A percentile compares a stretch with the other conserved stretches of the same genome.
Evolutionary conservation across 208 protist genomes (phyloP).

Genomic region (Acanthamoeba healyi): DNA sequence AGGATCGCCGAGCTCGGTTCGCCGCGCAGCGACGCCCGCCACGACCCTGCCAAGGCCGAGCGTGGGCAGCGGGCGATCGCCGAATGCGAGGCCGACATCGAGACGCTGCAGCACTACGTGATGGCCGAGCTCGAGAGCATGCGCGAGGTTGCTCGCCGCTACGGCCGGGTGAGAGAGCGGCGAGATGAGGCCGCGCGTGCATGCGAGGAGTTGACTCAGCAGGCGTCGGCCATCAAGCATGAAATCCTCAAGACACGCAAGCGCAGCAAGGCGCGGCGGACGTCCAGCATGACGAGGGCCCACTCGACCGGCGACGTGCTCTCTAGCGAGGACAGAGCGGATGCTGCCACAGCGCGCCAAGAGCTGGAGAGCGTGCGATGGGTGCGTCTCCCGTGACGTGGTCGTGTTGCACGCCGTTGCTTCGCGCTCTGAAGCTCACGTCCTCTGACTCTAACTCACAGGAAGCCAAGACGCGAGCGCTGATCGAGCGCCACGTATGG

Average conservation of each 20-base stretch:
- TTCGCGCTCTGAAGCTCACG: no score
- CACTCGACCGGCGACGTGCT: not conserved
- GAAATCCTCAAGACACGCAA: not conserved
- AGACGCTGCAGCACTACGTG: not conserved
- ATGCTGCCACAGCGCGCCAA: not conserved
- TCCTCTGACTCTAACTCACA: not conserved
- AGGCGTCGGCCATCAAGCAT: not conserved
- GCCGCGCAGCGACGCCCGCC: not conserved
- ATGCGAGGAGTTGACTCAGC: not conserved
- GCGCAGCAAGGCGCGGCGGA: not conserved
- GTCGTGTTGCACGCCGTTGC: no score
- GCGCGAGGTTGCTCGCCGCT: not conserved
- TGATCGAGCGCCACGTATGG: conserved; percentile 13
- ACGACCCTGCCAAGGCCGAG: not conserved
- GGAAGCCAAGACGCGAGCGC: not conserved
- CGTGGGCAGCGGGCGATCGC: not conserved
- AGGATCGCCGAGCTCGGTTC: not conserved
- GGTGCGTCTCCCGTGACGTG: not conserved
- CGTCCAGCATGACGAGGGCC: not conserved
- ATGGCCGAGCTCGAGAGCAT: not conserved
- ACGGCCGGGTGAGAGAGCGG: not conserved
- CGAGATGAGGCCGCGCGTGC: not conserved
- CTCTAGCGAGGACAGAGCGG: not conserved
- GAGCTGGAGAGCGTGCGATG: not conserved
- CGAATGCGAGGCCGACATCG: conserved; percentile 17